phyloP scores from a whole-genome alignment of 2,329 filamentous ascomycete genomes.

The Penicillium sp. region DNA sequence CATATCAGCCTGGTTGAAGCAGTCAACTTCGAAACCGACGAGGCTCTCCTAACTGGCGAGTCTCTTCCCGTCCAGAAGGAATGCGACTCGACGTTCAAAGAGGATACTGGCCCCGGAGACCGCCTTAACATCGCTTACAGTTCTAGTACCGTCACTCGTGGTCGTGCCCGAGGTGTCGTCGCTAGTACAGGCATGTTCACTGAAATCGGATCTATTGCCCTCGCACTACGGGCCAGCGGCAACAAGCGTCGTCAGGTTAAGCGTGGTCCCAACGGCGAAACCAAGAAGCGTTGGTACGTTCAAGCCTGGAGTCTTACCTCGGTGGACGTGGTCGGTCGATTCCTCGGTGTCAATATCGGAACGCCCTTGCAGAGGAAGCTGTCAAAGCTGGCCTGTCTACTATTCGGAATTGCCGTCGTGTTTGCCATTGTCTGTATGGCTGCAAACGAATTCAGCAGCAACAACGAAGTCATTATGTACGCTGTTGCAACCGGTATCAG shows the following conservation, averaged over 20 bases:
- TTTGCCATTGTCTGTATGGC: constrained; percentile 66
- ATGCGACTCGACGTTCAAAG: too few species aligned
- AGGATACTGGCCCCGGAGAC: too few species aligned
- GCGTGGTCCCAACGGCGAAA: constrained; percentile 46
- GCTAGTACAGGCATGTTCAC: constrained; percentile 58
- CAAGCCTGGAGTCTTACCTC: constrained; percentile 48
- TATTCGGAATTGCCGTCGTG: constrained; percentile 62
- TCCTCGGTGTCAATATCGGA: constrained; percentile 63
- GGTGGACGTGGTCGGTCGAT: constrained; percentile 55
- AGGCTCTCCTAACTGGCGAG: not conserved
- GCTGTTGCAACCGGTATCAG: constrained; percentile 55
- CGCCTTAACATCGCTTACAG: constrained; percentile 49
- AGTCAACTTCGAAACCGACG: too few species aligned
- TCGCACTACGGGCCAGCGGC: constrained; percentile 57
- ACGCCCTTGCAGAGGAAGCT: constrained; percentile 66
- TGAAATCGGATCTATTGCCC: constrained; percentile 61
- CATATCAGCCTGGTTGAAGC: constrained; percentile 44
- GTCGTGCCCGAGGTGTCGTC: constrained; percentile 55
- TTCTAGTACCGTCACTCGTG: constrained; percentile 57
- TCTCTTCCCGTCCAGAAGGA: constrained; percentile 51
- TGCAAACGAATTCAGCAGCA: constrained; percentile 53
- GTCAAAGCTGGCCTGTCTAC: constrained; percentile 60
- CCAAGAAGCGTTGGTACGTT: constrained; percentile 48
- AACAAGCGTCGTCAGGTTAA: constrained; percentile 48
- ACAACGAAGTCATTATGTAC: constrained; percentile 59